Conservation (phyloP, 148 eudicot species). For the Bassia scoparia region DNA sequence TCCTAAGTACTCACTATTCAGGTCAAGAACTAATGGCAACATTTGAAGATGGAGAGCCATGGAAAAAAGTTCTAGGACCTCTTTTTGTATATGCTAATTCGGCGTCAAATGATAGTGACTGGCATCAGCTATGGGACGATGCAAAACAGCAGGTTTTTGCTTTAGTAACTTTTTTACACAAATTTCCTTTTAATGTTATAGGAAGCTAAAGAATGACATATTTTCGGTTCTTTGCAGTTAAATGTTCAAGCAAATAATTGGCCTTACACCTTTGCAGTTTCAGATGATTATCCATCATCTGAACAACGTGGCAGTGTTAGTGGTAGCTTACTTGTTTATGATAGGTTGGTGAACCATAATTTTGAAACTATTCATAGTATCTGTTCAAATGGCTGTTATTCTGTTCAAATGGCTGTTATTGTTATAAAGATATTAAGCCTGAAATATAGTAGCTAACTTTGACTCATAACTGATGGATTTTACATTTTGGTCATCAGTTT, state of each 20-base stretch:
- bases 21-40: constrained; percentile 52
- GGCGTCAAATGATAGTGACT: constrained; percentile 21
- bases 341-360: constrained; percentile 36
- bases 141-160: constrained; percentile 53
- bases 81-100: constrained; percentile 63
- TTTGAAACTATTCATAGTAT: neutral
- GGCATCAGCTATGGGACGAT: constrained; percentile 44
- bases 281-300: constrained; percentile 47
- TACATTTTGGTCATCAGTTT: too few relatives aligned
- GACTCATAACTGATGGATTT: too few relatives aligned
- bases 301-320: constrained; percentile 45
- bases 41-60: constrained; percentile 49
- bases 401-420: too few relatives aligned
- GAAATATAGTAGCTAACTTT: too few relatives aligned
- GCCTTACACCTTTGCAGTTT: constrained; percentile 68
- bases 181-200: neutral
- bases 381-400: too few relatives aligned
- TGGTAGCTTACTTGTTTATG: constrained; percentile 60
- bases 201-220: neutral
- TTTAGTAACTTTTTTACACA: neutral
- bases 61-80: constrained; percentile 72
- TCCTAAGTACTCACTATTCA: constrained; percentile 58
- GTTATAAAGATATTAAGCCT: too few relatives aligned
- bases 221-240: constrained; percentile 33
- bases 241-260: constrained; percentile 47